phyloP scores from a whole-genome alignment of 768 basidiomycete genomes.

The Boletus pseudopeckii region DNA sequence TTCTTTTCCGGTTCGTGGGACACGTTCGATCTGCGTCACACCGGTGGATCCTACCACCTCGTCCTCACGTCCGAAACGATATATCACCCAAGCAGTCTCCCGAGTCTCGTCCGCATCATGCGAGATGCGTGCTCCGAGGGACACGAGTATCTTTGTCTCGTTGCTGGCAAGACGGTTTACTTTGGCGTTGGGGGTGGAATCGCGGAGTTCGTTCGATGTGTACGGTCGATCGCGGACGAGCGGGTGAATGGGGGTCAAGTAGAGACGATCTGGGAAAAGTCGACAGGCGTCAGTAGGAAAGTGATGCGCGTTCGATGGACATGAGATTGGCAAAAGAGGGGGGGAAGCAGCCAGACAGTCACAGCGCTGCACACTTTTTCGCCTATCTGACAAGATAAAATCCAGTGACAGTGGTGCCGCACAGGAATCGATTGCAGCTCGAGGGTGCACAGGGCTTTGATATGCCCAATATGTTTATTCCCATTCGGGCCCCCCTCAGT shows the following conservation, averaged over 20 bases:
- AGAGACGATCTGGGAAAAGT: constrained; percentile 61
- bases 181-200: constrained; percentile 95
- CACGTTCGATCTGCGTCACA: constrained; percentile 37
- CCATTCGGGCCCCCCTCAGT: too few relatives aligned
- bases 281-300: constrained; percentile 66
- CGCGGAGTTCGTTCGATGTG: constrained; percentile 60
- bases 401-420: background rate
- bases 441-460: background rate
- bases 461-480: background rate
- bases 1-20: constrained; percentile 88
- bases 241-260: constrained; percentile 37
- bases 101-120: constrained; percentile 55
- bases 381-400: background rate
- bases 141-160: constrained; percentile 51
- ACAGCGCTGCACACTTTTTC: background rate
- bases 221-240: constrained; percentile 26
- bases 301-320: constrained; percentile 64
- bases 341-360: background rate
- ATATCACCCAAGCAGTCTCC: constrained; percentile 66
- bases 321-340: background rate
- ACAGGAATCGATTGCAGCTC: background rate
- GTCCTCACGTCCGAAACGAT: constrained; percentile 93
- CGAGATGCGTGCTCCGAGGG: constrained; percentile 34
- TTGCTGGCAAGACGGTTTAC: constrained; percentile 90
- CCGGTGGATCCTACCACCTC: constrained; percentile 55